Percentiles rank a stretch among this genome's conserved stretches.
phyloP scores from a whole-genome alignment of 257 asterid genomes.

The Vinca minor region DNA sequence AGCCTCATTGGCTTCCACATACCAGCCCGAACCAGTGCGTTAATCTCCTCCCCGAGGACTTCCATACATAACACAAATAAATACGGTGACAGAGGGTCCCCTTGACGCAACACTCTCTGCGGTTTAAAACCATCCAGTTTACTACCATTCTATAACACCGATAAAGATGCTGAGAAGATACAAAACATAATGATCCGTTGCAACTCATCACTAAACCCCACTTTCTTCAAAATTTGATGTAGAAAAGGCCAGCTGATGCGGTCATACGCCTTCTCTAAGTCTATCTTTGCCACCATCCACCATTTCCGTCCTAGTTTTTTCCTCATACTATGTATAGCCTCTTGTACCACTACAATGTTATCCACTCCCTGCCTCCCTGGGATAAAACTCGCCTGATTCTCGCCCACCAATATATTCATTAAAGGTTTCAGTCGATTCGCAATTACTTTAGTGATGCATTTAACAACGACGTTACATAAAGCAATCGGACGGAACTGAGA shows the following conservation, averaged over 20 bases:
- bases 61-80: not conserved
- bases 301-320: not conserved
- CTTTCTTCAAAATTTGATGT: no score
- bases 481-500: slow-evolving; percentile 1
- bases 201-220: no score
- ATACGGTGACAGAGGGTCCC: not conserved
- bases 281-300: not conserved
- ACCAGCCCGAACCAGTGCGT: no score
- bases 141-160: not conserved
- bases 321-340: not conserved
- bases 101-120: not conserved
- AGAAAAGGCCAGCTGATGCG: not conserved
- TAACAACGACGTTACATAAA: not conserved
- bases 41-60: not conserved
- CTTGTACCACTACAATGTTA: not conserved
- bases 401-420: not conserved
- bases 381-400: not conserved
- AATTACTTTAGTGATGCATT: not conserved
- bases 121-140: not conserved
- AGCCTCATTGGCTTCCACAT: no score
- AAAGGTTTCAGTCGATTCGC: not conserved
- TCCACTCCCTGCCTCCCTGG: not conserved
- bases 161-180: not conserved
- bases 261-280: slow-evolving; percentile 3
- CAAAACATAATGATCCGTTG: not conserved